phyloP scores from a whole-genome alignment of 805 yeast genomes.

The Clavispora vitiphila region DNA sequence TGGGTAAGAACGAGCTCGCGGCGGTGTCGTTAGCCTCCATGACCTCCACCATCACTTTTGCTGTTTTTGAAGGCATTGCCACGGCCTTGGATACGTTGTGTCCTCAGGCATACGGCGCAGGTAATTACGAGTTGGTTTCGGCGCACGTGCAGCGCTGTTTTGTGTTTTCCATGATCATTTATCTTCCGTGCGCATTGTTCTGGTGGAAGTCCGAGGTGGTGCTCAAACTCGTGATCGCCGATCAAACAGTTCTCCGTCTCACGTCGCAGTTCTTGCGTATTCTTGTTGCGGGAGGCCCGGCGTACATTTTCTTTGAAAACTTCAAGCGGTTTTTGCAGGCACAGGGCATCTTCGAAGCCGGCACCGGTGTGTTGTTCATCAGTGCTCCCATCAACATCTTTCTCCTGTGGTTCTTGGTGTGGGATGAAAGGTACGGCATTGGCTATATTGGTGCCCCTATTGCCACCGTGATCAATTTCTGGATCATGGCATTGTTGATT shows the following conservation, averaged over 20 bases:
- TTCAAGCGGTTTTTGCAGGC: conserved; percentile 40
- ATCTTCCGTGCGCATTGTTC: conserved; percentile 33
- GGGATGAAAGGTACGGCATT: conserved; percentile 35
- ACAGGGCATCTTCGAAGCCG: conserved; percentile 45
- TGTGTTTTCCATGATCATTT: conserved; percentile 27
- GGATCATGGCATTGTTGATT: conserved; percentile 35
- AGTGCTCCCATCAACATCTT: conserved; percentile 39
- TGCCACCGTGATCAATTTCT: conserved; percentile 38
- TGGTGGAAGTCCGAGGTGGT: conserved; percentile 36
- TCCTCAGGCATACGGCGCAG: conserved; percentile 44
- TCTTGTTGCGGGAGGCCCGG: conserved; percentile 37
- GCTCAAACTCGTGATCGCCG: conserved; percentile 27
- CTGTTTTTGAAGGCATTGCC: conserved; percentile 43
- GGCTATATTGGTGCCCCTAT: conserved; percentile 43
- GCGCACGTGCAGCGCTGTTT: conserved; percentile 36
- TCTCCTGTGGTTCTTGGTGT: conserved; percentile 38
- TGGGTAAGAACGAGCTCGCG: conserved; percentile 41
- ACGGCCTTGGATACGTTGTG: conserved; percentile 42
- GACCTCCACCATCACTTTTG: conserved; percentile 42
- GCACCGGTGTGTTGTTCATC: conserved; percentile 38
- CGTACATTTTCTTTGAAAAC: conserved; percentile 39
- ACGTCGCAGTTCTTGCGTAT: conserved; percentile 33
- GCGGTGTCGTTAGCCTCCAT: conserved; percentile 42
- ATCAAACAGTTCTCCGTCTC: conserved; percentile 28
- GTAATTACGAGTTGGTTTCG: conserved; percentile 33